These are phyloP conservation scores for Boletus speciosus DNA, from an alignment of 768 basidiomycete species.

Conservation along the genomic window DNA sequence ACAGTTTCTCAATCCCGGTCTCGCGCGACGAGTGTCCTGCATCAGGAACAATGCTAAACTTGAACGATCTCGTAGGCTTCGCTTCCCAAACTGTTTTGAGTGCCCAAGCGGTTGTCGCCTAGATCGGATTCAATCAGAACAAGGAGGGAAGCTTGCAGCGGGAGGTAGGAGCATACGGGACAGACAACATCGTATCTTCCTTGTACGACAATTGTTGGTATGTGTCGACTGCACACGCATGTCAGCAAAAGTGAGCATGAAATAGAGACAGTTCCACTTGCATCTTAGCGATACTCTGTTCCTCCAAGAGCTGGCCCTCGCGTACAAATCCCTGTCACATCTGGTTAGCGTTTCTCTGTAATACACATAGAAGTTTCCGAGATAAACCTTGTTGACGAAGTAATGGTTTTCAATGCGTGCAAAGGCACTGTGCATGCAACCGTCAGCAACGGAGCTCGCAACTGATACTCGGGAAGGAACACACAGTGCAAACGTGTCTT, in stretches of 20 bases:
- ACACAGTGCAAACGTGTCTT: slow-evolving; percentile 75
- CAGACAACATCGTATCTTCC: slow-evolving; percentile 90
- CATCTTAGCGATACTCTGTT: slow-evolving; percentile 88
- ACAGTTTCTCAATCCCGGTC: slow-evolving; percentile 58
- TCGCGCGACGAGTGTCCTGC: slow-evolving; percentile 88
- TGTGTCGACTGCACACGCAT: slow-evolving; percentile 63
- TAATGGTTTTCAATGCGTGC: slow-evolving; percentile 90
- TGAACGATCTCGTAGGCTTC: slow-evolving; percentile 36
- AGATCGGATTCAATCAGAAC: not conserved
- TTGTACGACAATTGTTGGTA: slow-evolving; percentile 79
- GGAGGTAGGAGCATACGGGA: slow-evolving; percentile 48
- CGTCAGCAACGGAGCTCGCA: slow-evolving; percentile 4
- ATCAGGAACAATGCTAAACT: slow-evolving; percentile 70
- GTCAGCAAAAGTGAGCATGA: slow-evolving; percentile 5
- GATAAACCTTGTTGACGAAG: slow-evolving; percentile 71
- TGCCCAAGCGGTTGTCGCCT: slow-evolving; percentile 78
- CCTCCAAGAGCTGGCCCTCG: slow-evolving; percentile 82
- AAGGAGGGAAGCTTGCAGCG: not conserved
- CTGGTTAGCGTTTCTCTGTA: slow-evolving; percentile 2
- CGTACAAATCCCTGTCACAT: slow-evolving; percentile 71
- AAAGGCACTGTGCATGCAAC: slow-evolving; percentile 57
- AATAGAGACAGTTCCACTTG: slow-evolving; percentile 28
- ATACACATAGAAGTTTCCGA: not conserved
- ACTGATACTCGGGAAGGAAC: slow-evolving; percentile 20
- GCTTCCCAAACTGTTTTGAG: slow-evolving; percentile 85